Percentiles rank a stretch among this genome's conserved stretches.
Evolutionary conservation across 768 basidiomycete genomes (phyloP).

Genomic region (Strobilomyces echinocephalus): DNA sequence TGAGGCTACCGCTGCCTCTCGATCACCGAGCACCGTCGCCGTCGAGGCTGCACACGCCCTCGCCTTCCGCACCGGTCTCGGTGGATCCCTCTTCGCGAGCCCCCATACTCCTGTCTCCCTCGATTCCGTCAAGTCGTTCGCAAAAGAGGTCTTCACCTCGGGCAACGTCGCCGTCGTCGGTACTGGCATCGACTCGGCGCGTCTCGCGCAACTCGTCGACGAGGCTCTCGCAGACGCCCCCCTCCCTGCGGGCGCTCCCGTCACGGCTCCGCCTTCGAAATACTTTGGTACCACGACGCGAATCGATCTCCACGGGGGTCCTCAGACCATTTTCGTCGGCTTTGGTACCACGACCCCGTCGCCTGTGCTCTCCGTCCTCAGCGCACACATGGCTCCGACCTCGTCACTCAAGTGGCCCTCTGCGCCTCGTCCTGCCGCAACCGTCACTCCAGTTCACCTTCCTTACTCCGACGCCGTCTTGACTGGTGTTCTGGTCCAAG

Average conservation of each 20-base stretch:
- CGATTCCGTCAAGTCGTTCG: conserved; percentile 70
- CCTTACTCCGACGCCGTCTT: conserved; percentile 91
- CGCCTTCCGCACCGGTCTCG: conserved; percentile 94
- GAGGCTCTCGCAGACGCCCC: conserved; percentile 49
- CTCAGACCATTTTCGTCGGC: conserved; percentile 81
- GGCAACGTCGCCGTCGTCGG: conserved; percentile 84
- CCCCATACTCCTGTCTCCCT: conserved; percentile 58
- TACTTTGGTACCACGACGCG: conserved; percentile 89
- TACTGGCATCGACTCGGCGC: conserved; percentile 72
- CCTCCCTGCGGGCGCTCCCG: conserved; percentile 35
- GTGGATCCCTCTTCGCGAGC: conserved; percentile 83
- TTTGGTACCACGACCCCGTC: conserved; percentile 70
- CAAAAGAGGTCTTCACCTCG: conserved; percentile 66
- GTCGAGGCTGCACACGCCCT: conserved; percentile 84
- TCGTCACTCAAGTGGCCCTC: conserved; percentile 85
- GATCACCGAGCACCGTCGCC: conserved; percentile 63
- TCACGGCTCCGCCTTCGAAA: conserved; percentile 27
- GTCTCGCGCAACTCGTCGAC: conserved; percentile 68
- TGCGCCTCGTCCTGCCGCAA: conserved; percentile 52
- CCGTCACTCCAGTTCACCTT: conserved; percentile 70
- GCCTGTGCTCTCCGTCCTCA: conserved; percentile 73
- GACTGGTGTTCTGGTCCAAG: conserved; percentile 79
- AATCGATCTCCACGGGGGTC: conserved; percentile 54
- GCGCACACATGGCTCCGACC: conserved; percentile 73
- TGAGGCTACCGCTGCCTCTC: conserved; percentile 59